Conservation (phyloP, 2,329 filamentous ascomycete genomes). For the Neospermospora avenae region DNA sequence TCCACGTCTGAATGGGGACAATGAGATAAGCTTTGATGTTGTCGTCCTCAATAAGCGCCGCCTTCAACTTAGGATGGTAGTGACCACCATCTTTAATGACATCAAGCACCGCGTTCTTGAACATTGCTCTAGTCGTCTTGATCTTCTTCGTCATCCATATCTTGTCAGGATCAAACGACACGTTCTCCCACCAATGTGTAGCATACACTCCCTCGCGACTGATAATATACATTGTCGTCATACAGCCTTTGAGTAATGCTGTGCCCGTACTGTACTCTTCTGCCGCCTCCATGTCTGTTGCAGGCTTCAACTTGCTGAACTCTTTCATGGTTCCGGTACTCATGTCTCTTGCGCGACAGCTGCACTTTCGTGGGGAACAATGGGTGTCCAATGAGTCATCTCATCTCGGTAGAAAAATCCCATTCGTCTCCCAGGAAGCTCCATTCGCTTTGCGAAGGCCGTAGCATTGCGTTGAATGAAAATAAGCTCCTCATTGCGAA, state of each 20-base stretch:
- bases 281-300: neutral
- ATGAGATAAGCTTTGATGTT: neutral
- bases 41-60: neutral
- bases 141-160: neutral
- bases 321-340: neutral
- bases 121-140: too few species aligned
- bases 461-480: neutral
- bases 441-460: neutral
- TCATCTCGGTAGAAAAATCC: neutral
- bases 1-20: neutral
- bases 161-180: neutral
- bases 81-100: neutral
- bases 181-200: neutral
- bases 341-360: neutral
- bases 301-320: neutral
- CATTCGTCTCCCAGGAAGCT: neutral
- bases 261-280: neutral
- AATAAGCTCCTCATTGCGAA: neutral
- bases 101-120: neutral
- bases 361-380: neutral
- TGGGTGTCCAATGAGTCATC: neutral
- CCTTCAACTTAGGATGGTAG: neutral
- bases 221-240: neutral
- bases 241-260: neutral
- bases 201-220: neutral